Evolutionary conservation across 176 grass and related monocot species (phyloP), one percentile per base, ranked within the genome.

Genomic region (Triticum dicoccoides): DNA sequence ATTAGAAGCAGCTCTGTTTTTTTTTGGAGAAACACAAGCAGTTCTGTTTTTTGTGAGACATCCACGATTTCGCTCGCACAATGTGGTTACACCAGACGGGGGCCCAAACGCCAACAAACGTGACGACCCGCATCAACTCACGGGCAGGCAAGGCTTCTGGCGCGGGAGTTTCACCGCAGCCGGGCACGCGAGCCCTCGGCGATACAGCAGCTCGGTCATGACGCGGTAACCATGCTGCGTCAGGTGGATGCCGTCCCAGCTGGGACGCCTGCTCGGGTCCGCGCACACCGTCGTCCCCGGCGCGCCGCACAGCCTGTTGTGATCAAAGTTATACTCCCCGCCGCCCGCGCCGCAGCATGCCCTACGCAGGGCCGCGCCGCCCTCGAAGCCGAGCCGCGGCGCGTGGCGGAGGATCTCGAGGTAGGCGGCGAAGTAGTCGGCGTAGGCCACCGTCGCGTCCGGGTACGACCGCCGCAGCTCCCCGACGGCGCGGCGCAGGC

Each of bases 191-290:
- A 86, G 56, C 1, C 89, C 84, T 9, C 34, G 9, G 65, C 24
- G 73, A 44, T 79, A 90, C 12, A 90, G 89, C 44, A 83, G 9
- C 4, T 79, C 73, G 42, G 80, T 1, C 84, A 83, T 83, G 18
- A 8, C 72, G 9, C 12, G 11, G 61, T 98, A 95, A 13, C 87
- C 92, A 13, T 80, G 87, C 71, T 97, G 89, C 58, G 95, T 97
- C 44, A 88, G 65, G 89, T 93, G 95, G 56, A 97, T 80, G 20
- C 91, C 95, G n/a, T 97, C 92, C 92, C 95, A 97, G 79, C 82
- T 95, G 10, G 95, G 56, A 83, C 82, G 70, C 38, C 80, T 56
- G 45, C 27, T 80, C 4, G 92, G 95, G 25, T 90, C 77, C 8
- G 45, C 29, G 88, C 95, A 97, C 58, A 72, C 77, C 3, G 8